Evolutionary conservation across 176 grass and related monocot genomes (phyloP).

Genomic region (Phoenix roebelenii): DNA sequence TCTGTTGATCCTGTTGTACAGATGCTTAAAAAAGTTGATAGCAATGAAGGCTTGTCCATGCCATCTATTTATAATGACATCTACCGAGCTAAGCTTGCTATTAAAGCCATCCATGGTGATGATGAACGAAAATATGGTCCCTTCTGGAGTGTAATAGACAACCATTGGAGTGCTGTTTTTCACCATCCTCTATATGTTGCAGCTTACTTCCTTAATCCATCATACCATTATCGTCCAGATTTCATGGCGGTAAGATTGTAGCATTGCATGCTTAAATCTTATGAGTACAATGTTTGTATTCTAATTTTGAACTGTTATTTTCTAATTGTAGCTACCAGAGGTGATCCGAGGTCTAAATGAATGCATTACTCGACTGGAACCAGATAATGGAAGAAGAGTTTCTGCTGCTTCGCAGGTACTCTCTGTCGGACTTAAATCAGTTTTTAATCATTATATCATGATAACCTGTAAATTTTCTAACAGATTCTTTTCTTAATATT

Average conservation of each 20-base stretch:
- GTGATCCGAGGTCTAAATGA: slow-evolving; percentile 31
- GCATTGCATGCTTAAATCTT: neutral
- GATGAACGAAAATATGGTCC: slow-evolving; percentile 22
- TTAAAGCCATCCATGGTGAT: slow-evolving; percentile 20
- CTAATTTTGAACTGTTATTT: neutral
- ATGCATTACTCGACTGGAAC: slow-evolving; percentile 25
- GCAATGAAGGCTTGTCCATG: slow-evolving; percentile 4
- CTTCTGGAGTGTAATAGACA: slow-evolving; percentile 22
- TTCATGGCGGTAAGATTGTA: slow-evolving; percentile 22
- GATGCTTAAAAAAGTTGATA: slow-evolving; percentile 7
- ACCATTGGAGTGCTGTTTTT: slow-evolving; percentile 16
- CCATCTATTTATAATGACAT: slow-evolving; percentile 24
- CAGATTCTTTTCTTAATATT: neutral
- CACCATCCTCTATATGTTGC: slow-evolving; percentile 27
- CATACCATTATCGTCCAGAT: slow-evolving; percentile 17
- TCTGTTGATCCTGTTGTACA: slow-evolving; percentile 17
- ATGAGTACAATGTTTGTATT: neutral
- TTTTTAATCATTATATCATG: neutral
- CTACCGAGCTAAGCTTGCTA: slow-evolving; percentile 9
- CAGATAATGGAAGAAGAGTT: slow-evolving; percentile 23
- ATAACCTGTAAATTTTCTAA: too few relatives aligned
- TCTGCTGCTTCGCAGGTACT: slow-evolving; percentile 23
- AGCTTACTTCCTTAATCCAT: slow-evolving; percentile 32
- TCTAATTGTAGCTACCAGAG: slow-evolving; percentile 27
- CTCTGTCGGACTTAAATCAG: neutral